Evolutionary conservation across 2,329 filamentous ascomycete species (phyloP), one percentile per base, ranked within the genome.

Genomic region (Boeremia exigua): DNA sequence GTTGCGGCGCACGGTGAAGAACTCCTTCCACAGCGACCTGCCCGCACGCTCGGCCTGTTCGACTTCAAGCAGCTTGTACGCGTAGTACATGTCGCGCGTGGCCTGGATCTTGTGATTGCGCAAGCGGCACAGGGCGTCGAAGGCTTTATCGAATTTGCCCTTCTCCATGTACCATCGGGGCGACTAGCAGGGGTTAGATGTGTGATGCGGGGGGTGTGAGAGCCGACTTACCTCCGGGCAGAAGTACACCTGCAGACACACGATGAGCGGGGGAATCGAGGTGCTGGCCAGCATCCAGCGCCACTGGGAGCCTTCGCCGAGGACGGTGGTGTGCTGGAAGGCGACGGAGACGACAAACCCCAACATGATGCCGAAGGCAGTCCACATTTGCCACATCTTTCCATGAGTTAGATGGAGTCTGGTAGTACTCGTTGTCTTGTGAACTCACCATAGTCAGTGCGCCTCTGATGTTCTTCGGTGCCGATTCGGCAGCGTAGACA

Each of bases 31-130:
- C 1, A 67, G 42, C 56, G 53, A 75, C 43, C 59, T 67, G 56
- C 60, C 74, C 11, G 62, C 75, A 54, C 67, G 75, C 33, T 72
- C 63, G 32, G 65, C 70, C 11, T 67, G 69, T 65, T 72, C 77
- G 45, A 68, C 73, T 62, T 69, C 72, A 57, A 68, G 73, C 48
- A 75, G 61, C 39, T 71, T 69, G 38, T 70, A 68, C 2, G 71
- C 72, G 63, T 85, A 85, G 75, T 84, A 86, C 60, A 82, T 78
- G 57, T 86, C 83, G 33, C 83, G 74, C 0, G 82, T 82, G 2
- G 82, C 84, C 56, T 84, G 81, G 15, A 86, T 75, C 12, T 81
- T 77, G 19, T 79, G 78, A 23, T 77, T 77, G 4, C 83, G 80
- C 71, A 88, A 42, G 81, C 84, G 6, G 80, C 81, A 68, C 83